Conservation (phyloP, 441 rosid genomes). For the Manihot esculenta region DNA sequence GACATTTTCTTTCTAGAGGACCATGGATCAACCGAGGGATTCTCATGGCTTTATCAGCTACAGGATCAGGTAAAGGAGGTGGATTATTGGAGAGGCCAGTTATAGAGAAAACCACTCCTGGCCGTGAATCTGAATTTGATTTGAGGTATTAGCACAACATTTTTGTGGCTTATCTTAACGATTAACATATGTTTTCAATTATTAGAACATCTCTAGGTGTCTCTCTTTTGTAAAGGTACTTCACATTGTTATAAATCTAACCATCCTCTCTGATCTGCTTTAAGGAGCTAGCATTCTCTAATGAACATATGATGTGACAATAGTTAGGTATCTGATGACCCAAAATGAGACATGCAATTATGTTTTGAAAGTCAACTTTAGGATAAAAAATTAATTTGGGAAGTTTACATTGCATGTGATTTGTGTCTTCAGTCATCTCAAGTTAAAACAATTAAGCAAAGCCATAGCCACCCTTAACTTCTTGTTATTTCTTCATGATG, state of each 20-base stretch:
- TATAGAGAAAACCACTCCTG: constrained; percentile 74
- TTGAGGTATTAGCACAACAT: constrained; percentile 46
- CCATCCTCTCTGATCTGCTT: neutral
- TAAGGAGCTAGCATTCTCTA: neutral
- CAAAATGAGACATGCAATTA: neutral
- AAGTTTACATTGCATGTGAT: neutral
- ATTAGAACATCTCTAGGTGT: neutral
- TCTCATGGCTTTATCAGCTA: constrained; percentile 56
- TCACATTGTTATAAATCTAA: neutral
- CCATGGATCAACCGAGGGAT: constrained; percentile 52
- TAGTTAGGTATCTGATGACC: neutral
- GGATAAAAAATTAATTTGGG: neutral
- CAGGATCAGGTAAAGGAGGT: constrained; percentile 79
- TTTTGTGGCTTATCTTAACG: neutral
- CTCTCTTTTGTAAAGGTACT: neutral
- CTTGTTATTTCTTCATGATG: neutral
- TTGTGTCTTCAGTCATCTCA: constrained; percentile 2
- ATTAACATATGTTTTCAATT: neutral
- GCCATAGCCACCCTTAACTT: neutral
- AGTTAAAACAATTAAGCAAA: too few relatives aligned
- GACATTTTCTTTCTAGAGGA: constrained; percentile 48
- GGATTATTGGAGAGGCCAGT: constrained; percentile 86
- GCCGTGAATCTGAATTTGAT: constrained; percentile 86
- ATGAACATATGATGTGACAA: neutral
- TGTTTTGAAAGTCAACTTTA: neutral